These are phyloP conservation scores for Amphirosellinia nigrospora DNA, from an alignment of 495 filamentous ascomycete species.

Conservation along the genomic window DNA sequence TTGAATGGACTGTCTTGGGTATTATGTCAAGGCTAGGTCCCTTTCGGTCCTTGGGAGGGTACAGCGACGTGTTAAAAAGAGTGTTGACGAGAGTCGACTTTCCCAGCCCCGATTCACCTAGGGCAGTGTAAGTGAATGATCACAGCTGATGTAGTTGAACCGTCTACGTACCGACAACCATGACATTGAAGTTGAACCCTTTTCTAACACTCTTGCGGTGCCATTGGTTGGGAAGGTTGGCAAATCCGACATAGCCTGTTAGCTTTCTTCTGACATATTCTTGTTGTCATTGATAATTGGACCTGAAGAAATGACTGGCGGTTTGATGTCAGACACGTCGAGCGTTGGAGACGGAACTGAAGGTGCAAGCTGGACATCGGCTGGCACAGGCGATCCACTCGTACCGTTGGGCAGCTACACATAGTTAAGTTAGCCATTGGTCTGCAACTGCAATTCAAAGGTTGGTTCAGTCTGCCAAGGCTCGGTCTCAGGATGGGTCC, in stretches of 20 bases:
- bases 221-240: constrained; percentile 99
- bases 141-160: neutral
- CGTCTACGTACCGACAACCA: constrained; percentile 88
- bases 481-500: constrained; percentile 34
- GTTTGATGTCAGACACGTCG: constrained; percentile 81
- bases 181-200: constrained; percentile 99
- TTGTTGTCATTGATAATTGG: constrained; percentile 76
- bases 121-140: constrained; percentile 27
- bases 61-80: constrained; percentile 98
- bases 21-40: constrained; percentile 96
- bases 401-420: constrained; percentile 60
- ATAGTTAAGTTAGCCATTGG: constrained; percentile 38
- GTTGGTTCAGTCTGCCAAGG: constrained; percentile 23
- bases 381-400: constrained; percentile 66
- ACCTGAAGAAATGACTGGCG: constrained; percentile 52
- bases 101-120: constrained; percentile 98
- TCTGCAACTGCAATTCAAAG: neutral
- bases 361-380: constrained; percentile 53
- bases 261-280: constrained; percentile 99
- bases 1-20: constrained; percentile 98
- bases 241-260: constrained; percentile 97
- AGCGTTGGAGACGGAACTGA: constrained; percentile 48
- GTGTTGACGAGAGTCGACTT: constrained; percentile 99
- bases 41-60: constrained; percentile 97
- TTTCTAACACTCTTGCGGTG: constrained; percentile 99